Evolutionary conservation across 2,329 filamentous ascomycete genomes (phyloP).

Genomic region (Alternaria postmessia): DNA sequence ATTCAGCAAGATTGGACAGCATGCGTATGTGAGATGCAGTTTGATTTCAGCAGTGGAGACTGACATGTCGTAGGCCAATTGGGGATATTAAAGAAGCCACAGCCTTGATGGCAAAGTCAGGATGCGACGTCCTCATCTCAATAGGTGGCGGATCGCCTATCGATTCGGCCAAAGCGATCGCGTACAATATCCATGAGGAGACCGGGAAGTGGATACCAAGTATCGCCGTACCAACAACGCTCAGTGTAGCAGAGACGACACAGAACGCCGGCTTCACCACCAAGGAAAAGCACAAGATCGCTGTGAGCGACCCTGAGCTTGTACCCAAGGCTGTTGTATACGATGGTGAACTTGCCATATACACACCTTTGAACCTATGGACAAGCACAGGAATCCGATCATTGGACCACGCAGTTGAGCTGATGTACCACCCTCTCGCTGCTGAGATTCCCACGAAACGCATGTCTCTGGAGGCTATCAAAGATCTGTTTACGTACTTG

Average conservation of each 20-base stretch:
- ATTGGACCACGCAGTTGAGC: constrained; percentile 64
- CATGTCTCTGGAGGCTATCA: constrained; percentile 58
- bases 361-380: constrained; percentile 62
- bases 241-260: constrained; percentile 64
- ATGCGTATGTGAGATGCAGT: constrained; percentile 55
- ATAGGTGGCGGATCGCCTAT: constrained; percentile 62
- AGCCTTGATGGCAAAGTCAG: constrained; percentile 45
- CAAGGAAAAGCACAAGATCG: constrained; percentile 60
- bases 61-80: constrained; percentile 41
- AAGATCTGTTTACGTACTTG: constrained; percentile 61
- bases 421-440: constrained; percentile 62
- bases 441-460: constrained; percentile 59
- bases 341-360: constrained; percentile 59
- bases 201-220: constrained; percentile 50
- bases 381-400: constrained; percentile 63
- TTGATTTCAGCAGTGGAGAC: neutral
- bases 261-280: constrained; percentile 62
- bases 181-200: constrained; percentile 50
- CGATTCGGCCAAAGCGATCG: constrained; percentile 55
- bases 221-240: constrained; percentile 50
- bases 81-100: constrained; percentile 48
- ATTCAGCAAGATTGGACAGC: constrained; percentile 63
- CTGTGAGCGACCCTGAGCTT: constrained; percentile 56
- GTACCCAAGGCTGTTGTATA: constrained; percentile 60
- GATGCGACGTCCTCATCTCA: constrained; percentile 46